phyloP scores from a whole-genome alignment of 1,139 yeast species.

The Arxiozyma bovina region DNA sequence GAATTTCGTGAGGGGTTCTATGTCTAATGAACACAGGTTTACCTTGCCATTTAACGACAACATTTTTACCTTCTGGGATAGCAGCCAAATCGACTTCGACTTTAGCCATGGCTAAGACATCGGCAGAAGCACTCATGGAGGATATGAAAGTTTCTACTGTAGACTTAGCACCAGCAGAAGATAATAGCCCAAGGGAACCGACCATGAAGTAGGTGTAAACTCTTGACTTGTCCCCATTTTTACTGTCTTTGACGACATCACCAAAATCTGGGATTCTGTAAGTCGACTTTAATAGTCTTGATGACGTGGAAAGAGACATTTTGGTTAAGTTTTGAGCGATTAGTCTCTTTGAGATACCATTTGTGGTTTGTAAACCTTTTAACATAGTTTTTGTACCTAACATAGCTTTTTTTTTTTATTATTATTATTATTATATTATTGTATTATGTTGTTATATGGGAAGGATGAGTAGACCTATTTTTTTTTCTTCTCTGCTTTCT shows the following conservation, averaged over 20 bases:
- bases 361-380: background rate
- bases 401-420: background rate
- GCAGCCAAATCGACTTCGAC: conserved; percentile 92
- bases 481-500: background rate
- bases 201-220: conserved; percentile 95
- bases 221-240: conserved; percentile 63
- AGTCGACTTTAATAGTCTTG: conserved; percentile 30
- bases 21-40: conserved; percentile 99
- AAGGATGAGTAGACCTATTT: background rate
- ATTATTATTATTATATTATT: no score
- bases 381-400: background rate
- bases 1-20: conserved; percentile 89
- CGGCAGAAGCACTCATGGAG: conserved; percentile 96
- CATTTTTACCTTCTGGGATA: conserved; percentile 96
- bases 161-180: conserved; percentile 96
- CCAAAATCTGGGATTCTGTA: conserved; percentile 92
- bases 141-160: conserved; percentile 93
- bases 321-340: background rate
- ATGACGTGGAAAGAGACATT: conserved; percentile 7
- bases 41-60: conserved; percentile 99
- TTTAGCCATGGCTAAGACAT: conserved; percentile 98
- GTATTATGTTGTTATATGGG: no score
- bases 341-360: background rate
- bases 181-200: conserved; percentile 87
- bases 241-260: conserved; percentile 65